Conservation (phyloP, 2,329 filamentous ascomycete genomes). For the Leptographium procerum region DNA sequence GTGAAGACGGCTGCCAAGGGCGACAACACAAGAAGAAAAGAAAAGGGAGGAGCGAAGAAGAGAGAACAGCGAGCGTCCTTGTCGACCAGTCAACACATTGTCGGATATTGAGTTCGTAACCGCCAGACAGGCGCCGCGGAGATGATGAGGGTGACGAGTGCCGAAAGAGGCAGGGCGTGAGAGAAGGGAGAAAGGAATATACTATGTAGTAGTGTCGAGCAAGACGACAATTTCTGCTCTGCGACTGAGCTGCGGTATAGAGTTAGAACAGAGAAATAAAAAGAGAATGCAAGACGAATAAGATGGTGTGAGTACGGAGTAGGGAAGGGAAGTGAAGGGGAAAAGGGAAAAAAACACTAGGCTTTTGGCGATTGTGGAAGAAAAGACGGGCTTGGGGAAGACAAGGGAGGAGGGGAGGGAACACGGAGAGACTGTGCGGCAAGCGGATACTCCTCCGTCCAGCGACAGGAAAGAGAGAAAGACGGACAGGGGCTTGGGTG, state of each 20-base stretch:
- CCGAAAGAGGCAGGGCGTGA: background rate
- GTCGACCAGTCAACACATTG: conserved; percentile 5
- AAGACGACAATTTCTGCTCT: background rate
- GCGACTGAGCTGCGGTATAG: background rate
- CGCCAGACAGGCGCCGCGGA: background rate
- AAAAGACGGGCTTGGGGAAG: background rate
- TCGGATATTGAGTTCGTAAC: background rate
- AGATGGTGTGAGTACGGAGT: too few relatives aligned
- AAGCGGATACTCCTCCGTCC: background rate
- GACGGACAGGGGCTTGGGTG: conserved; percentile 11
- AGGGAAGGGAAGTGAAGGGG: background rate
- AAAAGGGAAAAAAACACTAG: background rate
- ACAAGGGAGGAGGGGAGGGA: background rate
- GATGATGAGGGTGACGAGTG: background rate
- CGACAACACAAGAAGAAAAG: background rate
- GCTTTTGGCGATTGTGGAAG: background rate
- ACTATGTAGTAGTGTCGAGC: background rate
- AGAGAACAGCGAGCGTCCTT: background rate
- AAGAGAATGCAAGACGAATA: background rate
- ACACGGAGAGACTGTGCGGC: background rate
- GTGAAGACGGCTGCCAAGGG: background rate
- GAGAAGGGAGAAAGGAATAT: background rate
- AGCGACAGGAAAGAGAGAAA: background rate
- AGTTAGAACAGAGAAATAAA: background rate
- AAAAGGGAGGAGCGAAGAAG: background rate